Percentiles rank a stretch among this genome's conserved stretches.
phyloP scores from a whole-genome alignment of 2,329 filamentous ascomycete species.

The Phaeoacremonium minimum region DNA sequence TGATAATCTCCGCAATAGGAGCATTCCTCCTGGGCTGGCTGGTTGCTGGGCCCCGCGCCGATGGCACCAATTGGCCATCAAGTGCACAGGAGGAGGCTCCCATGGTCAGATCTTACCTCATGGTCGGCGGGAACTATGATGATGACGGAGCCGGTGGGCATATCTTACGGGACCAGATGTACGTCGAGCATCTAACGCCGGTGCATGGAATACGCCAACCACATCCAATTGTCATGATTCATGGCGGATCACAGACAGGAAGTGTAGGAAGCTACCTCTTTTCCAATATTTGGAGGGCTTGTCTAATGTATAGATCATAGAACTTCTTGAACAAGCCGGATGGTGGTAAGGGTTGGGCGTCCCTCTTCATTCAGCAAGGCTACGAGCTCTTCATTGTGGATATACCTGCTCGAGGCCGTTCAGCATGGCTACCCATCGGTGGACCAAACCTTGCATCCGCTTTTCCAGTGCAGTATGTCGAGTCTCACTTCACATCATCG shows the following conservation, averaged over 20 bases:
- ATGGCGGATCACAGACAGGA: slow-evolving; percentile 35
- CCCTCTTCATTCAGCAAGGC: slow-evolving; percentile 37
- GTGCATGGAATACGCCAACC: slow-evolving; percentile 13
- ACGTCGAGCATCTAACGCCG: slow-evolving; percentile 44
- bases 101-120: slow-evolving; percentile 3
- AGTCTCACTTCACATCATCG: slow-evolving; percentile 31
- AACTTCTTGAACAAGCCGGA: slow-evolving; percentile 39
- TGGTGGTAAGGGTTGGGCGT: slow-evolving; percentile 41
- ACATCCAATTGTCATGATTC: slow-evolving; percentile 35
- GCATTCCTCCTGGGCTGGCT: too few species aligned
- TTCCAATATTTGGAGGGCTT: slow-evolving; percentile 1
- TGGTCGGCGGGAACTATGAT: slow-evolving; percentile 4
- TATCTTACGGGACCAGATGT: slow-evolving; percentile 38
- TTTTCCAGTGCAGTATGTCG: slow-evolving; percentile 27
- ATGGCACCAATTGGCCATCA: too few species aligned
- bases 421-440: slow-evolving; percentile 29
- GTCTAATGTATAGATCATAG: slow-evolving; percentile 3
- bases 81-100: slow-evolving; percentile 4
- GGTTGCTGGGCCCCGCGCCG: too few species aligned
- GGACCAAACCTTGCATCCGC: slow-evolving; percentile 14
- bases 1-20: too few species aligned
- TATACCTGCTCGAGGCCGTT: slow-evolving; percentile 39
- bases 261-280: slow-evolving; percentile 21
- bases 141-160: slow-evolving; percentile 3
- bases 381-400: slow-evolving; percentile 44